Evolutionary conservation across 345 rosid species (phyloP), one percentile per base, ranked within the genome.

Genomic region (Sonneratia alba): DNA sequence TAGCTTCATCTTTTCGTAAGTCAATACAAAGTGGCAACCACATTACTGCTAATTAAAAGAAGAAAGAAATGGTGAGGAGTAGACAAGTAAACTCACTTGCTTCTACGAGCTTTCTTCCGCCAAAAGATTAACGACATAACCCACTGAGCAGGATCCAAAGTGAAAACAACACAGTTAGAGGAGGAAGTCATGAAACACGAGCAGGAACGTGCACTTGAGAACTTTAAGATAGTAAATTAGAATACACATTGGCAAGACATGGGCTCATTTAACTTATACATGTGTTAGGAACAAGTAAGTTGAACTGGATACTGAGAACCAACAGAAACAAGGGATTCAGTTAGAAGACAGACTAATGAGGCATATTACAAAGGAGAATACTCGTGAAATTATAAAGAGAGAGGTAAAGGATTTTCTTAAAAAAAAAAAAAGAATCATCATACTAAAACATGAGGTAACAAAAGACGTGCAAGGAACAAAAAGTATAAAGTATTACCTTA

Each of bases 31-130:
- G 32, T 57, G 6, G 11, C 10, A 4, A 18, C 47, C 19, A 16
- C 37, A 22, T 18, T 37, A 18, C 12, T 70, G 24, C 63, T 56
- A 48, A 37, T 42, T 42, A 42, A 18, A 57, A 43, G 45, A 57
- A 40, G 65, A 14, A 70, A 36, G 49, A 51, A 15, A 13, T 51
- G 37, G 32, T 3, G 38, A 48, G 45, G 49, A 34, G 14, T 1
- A 38, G 37, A 34, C 6, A 14, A 36, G 14, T 12, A 36, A 62
- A 85, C 99, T 90, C 85, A 96, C 99, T 87, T 89, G 97, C 86
- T 89, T 77, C 85, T 87, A 59, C 72, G 87, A 75, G 96, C 96
- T 78, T 82, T 90, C 82, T 77, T 88, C 82, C 84, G 91, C 99
- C 97, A 92, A 68, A 85, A 89, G 76, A 89, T 83, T 70, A 92